Percentiles rank a stretch among this genome's conserved stretches.
Conservation (phyloP, 1,284 basidiomycete species). For the Ceratobasidium papillatum region DNA sequence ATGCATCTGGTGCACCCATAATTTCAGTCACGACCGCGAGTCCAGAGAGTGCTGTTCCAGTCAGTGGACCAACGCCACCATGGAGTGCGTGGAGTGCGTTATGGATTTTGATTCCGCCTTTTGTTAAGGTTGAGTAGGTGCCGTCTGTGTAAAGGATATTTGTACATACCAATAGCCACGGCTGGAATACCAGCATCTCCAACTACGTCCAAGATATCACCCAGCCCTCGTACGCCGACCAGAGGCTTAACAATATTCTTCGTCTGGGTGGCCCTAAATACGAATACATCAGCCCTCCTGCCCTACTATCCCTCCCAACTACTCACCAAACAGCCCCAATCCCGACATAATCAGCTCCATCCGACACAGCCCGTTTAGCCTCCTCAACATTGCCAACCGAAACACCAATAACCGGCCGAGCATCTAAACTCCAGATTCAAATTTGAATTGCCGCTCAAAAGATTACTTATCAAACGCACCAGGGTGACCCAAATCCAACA, state of each 20-base stretch:
- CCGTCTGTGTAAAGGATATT: not conserved
- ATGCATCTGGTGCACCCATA: slow-evolving; percentile 72
- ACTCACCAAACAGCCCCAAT: slow-evolving; percentile 59
- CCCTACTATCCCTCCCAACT: slow-evolving; percentile 37
- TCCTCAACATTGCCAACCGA: slow-evolving; percentile 79
- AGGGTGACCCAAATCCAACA: slow-evolving; percentile 66
- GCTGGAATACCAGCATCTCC: slow-evolving; percentile 71
- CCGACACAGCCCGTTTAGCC: slow-evolving; percentile 56
- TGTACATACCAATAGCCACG: slow-evolving; percentile 79
- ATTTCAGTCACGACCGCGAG: slow-evolving; percentile 94
- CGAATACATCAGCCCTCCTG: not conserved
- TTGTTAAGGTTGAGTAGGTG: too few species aligned
- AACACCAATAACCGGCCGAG: slow-evolving; percentile 77
- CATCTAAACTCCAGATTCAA: slow-evolving; percentile 12
- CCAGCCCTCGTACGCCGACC: slow-evolving; percentile 72
- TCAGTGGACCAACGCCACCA: slow-evolving; percentile 67
- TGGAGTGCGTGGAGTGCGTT: slow-evolving; percentile 79
- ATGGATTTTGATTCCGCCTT: slow-evolving; percentile 82
- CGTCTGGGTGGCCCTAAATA: slow-evolving; percentile 66
- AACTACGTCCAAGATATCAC: slow-evolving; percentile 68
- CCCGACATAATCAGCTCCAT: slow-evolving; percentile 62
- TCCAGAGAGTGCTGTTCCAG: slow-evolving; percentile 70
- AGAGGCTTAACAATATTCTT: slow-evolving; percentile 71
- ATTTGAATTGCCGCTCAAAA: not conserved
- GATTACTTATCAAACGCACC: not conserved